phyloP scores from a whole-genome alignment of 306 rosid genomes.

The Cucurbita maxima region DNA sequence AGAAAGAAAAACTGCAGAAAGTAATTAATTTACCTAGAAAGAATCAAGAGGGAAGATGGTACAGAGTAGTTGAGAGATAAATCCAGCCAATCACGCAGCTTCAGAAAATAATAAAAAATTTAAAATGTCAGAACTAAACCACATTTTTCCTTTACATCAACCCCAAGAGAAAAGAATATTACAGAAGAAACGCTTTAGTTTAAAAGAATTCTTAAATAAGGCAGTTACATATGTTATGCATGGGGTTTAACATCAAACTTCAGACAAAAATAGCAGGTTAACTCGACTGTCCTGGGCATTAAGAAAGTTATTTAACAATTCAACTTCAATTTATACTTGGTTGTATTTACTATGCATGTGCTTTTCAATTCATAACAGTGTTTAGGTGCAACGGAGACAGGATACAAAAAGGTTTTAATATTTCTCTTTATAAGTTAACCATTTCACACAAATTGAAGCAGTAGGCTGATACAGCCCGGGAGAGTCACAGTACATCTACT shows the following conservation, averaged over 20 bases:
- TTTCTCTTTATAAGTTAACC: not conserved
- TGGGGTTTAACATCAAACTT: not conserved
- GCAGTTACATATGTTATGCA: not conserved
- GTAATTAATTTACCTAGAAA: slow-evolving; percentile 59
- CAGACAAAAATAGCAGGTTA: not conserved
- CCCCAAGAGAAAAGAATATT: not conserved
- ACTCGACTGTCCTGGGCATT: not conserved
- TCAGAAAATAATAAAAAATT: slow-evolving; percentile 5
- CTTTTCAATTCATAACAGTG: not conserved
- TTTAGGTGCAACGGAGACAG: not conserved
- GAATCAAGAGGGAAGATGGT: slow-evolving; percentile 93
- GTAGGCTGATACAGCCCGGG: not conserved
- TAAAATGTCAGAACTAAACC: not conserved
- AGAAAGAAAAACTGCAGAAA: not conserved
- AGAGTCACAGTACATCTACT: not conserved
- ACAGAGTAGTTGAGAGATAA: slow-evolving; percentile 85
- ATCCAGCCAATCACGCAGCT: slow-evolving; percentile 97
- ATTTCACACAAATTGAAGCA: not conserved
- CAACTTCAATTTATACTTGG: not conserved
- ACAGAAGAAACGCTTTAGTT: not conserved
- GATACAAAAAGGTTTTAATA: not conserved
- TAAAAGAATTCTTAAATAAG: not conserved
- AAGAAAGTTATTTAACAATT: not conserved
- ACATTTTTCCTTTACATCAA: not conserved
- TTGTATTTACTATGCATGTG: not conserved